phyloP scores from a whole-genome alignment of 2,329 filamentous ascomycete genomes.

The Pleurostoma richardsiae region DNA sequence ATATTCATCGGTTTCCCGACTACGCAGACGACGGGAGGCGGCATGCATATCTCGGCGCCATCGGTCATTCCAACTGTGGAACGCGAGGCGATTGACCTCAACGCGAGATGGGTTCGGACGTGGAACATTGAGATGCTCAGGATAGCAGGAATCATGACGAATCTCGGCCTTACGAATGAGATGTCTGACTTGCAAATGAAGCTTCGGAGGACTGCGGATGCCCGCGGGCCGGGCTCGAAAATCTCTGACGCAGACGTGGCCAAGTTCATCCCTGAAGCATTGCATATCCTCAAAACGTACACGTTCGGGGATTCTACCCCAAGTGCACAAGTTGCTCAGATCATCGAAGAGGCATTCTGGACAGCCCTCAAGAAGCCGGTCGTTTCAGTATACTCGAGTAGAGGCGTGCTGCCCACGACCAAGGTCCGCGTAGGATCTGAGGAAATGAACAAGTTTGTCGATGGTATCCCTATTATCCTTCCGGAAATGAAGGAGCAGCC shows the following conservation, averaged over 20 bases:
- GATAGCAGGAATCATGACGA: constrained; percentile 82
- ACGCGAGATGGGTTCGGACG: constrained; percentile 86
- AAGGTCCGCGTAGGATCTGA: constrained; percentile 72
- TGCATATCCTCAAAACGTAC: constrained; percentile 83
- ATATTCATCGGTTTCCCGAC: constrained; percentile 98
- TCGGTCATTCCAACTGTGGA: constrained; percentile 97
- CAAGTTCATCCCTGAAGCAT: constrained; percentile 68
- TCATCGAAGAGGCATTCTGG: constrained; percentile 96
- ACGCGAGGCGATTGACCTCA: constrained; percentile 92
- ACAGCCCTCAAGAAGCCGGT: constrained; percentile 76
- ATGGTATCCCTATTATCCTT: constrained; percentile 82
- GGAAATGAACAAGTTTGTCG: constrained; percentile 67
- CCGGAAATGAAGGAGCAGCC: constrained; percentile 66
- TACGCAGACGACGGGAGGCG: constrained; percentile 90
- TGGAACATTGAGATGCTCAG: constrained; percentile 96
- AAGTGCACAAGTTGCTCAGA: constrained; percentile 73
- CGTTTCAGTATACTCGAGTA: constrained; percentile 84
- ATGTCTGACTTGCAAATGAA: constrained; percentile 71
- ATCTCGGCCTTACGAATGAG: constrained; percentile 82
- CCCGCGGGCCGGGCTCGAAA: constrained; percentile 34
- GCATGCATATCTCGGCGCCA: constrained; percentile 90
- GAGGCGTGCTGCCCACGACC: constrained; percentile 79
- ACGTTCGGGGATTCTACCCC: constrained; percentile 88
- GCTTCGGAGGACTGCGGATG: constrained; percentile 34
- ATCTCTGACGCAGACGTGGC: constrained; percentile 60